Evolutionary conservation across 2,329 filamentous ascomycete species (phyloP), one percentile per base, ranked within the genome.

Genomic region (Penicillium corylophilum): DNA sequence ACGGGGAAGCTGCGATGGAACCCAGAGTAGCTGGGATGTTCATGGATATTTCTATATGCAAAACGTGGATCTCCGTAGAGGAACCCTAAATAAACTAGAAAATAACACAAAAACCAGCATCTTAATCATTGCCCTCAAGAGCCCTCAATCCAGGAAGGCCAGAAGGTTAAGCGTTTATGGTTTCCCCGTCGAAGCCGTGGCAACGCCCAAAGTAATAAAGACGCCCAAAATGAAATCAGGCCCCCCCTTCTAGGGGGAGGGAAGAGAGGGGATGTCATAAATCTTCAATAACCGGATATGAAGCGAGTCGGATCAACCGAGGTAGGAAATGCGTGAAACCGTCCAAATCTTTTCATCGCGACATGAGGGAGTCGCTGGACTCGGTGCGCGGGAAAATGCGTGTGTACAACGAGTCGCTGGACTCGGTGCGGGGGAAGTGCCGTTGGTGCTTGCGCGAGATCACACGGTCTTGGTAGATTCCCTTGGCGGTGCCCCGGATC

Each of bases 401-500:
- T 15, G 67, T 66, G 50, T 70, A 68, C 38, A 71, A 51, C 39
- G 68, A 70, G 49, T 71, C 67, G 57, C 61, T 70, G 5, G 69
- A 71, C 53, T 71, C 68, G 44, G 65, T 68, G 35, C 68, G 66
- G 2, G 64, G 66, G 64, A 71, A 71, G 53, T 64, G 59, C 16
- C 69, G 66, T 50, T 71, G 68, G 47, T 70, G 65, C 40, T 66
- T 69, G 48, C 66, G 67, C 40, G 68, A 71, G 40, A 70, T 65
- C 44, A 63, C 60, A 10, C 69, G 68, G 54, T 71, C 69, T 29
- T 63, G 64, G 60, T 73, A 74, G 9, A 70, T 56, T 44, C 64
- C 71, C 63, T 65, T 67, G 13, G 65, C 71, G 23, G 71, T 74
- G 10, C 77, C 77, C 9, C 63, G 66, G 22, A 79, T 55, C 6